Conservation (phyloP, 345 rosid genomes). For the Excoecaria cochinchinensis region DNA sequence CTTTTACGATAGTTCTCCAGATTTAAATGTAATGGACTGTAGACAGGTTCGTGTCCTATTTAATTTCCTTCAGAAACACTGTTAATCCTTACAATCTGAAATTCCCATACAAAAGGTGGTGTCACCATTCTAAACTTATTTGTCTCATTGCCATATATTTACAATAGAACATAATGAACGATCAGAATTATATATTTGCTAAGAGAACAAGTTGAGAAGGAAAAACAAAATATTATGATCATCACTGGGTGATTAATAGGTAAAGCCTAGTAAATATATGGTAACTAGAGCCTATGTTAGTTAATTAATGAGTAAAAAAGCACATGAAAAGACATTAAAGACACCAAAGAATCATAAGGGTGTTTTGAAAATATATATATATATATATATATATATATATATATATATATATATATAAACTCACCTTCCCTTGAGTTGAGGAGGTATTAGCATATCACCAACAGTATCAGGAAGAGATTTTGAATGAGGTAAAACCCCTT, state of each 20-base stretch:
- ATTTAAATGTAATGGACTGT: too few relatives aligned
- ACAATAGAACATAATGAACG: background rate
- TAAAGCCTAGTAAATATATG: background rate
- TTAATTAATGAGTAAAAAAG: background rate
- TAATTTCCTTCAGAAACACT: background rate
- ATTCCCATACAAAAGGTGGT: background rate
- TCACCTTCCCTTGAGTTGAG: conserved; percentile 87
- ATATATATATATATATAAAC: too few relatives aligned
- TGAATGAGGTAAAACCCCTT: conserved; percentile 48
- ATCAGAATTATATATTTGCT: background rate
- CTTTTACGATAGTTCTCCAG: background rate
- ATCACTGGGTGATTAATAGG: background rate
- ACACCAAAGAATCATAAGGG: background rate
- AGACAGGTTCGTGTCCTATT: background rate
- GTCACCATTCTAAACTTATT: background rate
- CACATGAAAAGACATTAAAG: background rate
- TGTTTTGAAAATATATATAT: too few relatives aligned
- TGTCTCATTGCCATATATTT: background rate
- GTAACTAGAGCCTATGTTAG: background rate
- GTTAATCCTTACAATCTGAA: background rate
- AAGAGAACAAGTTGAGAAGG: background rate
- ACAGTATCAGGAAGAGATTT: conserved; percentile 62
- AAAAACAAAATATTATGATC: background rate
- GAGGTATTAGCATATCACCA: conserved; percentile 67
- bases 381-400: too few relatives aligned